Conservation (phyloP, 2,329 filamentous ascomycete species). For the Helotiales sp. region DNA sequence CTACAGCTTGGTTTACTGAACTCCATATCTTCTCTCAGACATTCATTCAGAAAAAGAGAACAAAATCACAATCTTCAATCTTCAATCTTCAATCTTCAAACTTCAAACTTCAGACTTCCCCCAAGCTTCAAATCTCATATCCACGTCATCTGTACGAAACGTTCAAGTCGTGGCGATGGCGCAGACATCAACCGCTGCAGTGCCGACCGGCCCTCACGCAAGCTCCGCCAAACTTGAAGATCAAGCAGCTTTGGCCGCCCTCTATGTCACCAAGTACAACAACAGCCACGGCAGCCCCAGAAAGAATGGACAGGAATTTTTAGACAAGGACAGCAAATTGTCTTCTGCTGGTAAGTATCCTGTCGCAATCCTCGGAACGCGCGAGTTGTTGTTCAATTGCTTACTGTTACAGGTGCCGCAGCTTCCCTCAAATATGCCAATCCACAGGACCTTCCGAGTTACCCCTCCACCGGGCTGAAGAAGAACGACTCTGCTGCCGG, state of each 20-base stretch:
- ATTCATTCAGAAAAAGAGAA: too few species aligned
- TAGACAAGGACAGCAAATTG: constrained; percentile 59
- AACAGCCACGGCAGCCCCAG: constrained; percentile 11
- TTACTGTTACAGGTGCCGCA: constrained; percentile 55
- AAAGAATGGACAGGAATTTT: constrained; percentile 35
- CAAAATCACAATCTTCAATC: too few species aligned
- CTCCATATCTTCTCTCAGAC: neutral
- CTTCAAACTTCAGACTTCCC: neutral
- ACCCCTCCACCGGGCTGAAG: constrained; percentile 67
- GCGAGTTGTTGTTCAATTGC: constrained; percentile 19
- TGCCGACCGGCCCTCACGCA: constrained; percentile 29
- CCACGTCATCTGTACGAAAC: constrained; percentile 3
- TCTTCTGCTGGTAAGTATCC: constrained; percentile 59
- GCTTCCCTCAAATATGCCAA: constrained; percentile 72
- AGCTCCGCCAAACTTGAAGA: constrained; percentile 44
- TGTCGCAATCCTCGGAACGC: constrained; percentile 7
- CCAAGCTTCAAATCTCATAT: neutral
- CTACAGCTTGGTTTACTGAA: neutral
- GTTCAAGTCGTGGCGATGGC: constrained; percentile 20
- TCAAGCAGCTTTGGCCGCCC: constrained; percentile 63
- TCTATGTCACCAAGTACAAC: constrained; percentile 56
- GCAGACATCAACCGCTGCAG: constrained; percentile 20
- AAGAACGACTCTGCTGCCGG: constrained; percentile 65
- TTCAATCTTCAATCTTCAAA: too few species aligned
- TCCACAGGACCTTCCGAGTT: constrained; percentile 75